phyloP scores from a whole-genome alignment of 1,139 yeast species.

The Candida neerlandica region DNA sequence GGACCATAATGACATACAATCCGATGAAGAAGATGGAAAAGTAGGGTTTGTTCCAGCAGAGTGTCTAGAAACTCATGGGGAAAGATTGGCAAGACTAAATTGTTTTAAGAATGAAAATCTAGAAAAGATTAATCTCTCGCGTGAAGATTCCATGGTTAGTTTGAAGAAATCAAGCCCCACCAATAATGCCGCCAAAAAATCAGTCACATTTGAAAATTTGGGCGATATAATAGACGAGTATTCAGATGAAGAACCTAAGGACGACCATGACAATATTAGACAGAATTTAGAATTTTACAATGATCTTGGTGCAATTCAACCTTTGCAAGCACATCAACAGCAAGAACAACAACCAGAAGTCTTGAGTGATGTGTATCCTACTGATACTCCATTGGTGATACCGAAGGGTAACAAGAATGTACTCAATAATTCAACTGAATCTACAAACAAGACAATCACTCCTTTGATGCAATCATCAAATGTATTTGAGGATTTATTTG shows the following conservation, averaged over 20 bases:
- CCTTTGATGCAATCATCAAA: slow-evolving; percentile 8
- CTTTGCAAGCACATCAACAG: slow-evolving; percentile 21
- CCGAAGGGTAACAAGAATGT: slow-evolving; percentile 24
- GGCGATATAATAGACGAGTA: slow-evolving; percentile 30
- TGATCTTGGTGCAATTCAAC: slow-evolving; percentile 6
- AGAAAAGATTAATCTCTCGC: slow-evolving; percentile 37
- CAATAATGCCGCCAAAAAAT: slow-evolving; percentile 26
- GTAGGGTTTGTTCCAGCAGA: slow-evolving; percentile 98
- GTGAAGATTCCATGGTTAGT: slow-evolving; percentile 14
- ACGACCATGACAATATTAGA: slow-evolving; percentile 14
- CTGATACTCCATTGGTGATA: slow-evolving; percentile 41
- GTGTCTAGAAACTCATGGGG: slow-evolving; percentile 87
- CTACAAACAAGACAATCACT: slow-evolving; percentile 3
- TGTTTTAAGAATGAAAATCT: slow-evolving; percentile 89
- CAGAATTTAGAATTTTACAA: slow-evolving; percentile 13
- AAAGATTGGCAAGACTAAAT: slow-evolving; percentile 86
- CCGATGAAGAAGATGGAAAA: slow-evolving; percentile 57
- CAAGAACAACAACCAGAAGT: slow-evolving; percentile 41
- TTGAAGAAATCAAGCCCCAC: slow-evolving; percentile 2
- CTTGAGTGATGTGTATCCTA: slow-evolving; percentile 45
- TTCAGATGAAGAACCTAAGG: slow-evolving; percentile 17
- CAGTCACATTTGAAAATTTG: slow-evolving; percentile 46
- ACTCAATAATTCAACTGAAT: slow-evolving; percentile 2
- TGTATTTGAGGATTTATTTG: slow-evolving; percentile 10
- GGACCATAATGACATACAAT: slow-evolving; percentile 17